A percentile compares a stretch with the other conserved stretches of the same genome.
phyloP scores from a whole-genome alignment of 208 protist genomes.

The Trypanosomatidae sp. region DNA sequence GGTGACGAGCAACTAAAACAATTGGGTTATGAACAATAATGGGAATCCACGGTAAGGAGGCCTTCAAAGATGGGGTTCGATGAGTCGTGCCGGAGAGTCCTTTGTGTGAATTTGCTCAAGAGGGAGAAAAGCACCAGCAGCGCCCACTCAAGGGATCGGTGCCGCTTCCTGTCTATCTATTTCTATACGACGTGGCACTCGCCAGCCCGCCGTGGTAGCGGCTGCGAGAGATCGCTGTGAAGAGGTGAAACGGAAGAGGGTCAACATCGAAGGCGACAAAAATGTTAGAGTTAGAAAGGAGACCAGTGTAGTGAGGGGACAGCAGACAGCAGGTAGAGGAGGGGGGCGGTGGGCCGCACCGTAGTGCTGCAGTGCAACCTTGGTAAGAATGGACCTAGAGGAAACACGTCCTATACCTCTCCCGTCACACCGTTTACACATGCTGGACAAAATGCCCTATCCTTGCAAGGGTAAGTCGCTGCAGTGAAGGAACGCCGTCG shows the following conservation, averaged over 20 bases:
- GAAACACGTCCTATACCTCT: background rate
- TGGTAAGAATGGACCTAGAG: background rate
- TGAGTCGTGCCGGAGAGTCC: background rate
- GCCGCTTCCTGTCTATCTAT: background rate
- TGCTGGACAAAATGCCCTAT: background rate
- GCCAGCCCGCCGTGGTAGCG: background rate
- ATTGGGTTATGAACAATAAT: no score
- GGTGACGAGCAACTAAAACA: background rate
- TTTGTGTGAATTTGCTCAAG: background rate
- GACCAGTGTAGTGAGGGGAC: background rate
- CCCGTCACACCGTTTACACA: background rate
- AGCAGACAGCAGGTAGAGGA: background rate
- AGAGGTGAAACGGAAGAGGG: background rate
- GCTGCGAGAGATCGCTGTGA: background rate
- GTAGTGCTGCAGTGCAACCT: background rate
- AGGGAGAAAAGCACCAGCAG: background rate
- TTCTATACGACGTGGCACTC: background rate
- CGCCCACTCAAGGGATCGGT: background rate
- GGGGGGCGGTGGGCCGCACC: background rate
- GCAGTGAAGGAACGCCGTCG: no score
- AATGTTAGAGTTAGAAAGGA: background rate
- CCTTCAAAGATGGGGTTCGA: background rate
- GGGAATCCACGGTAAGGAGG: background rate
- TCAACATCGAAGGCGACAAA: background rate
- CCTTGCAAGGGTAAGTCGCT: background rate